A percentile compares a stretch with the other conserved stretches of the same genome.
Evolutionary conservation across 208 protist genomes (phyloP).

Genomic region (Jaenimonas drosophilae): DNA sequence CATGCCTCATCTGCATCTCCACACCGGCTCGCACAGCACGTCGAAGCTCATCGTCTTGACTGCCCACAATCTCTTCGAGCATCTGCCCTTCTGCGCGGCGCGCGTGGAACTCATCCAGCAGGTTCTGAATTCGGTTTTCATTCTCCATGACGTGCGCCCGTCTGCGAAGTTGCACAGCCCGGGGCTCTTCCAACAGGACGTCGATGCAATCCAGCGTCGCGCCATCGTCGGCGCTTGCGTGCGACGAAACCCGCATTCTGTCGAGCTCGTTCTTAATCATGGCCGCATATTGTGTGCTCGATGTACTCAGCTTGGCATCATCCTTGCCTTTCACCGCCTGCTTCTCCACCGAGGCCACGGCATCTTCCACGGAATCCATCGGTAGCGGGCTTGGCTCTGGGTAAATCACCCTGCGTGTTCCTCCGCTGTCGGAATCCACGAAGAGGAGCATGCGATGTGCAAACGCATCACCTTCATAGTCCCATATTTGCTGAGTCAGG

Average conservation of each 20-base stretch:
- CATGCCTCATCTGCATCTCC: background rate
- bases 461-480: conserved; percentile 87
- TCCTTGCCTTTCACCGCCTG: conserved; percentile 74
- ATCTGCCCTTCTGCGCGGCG: background rate
- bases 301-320: conserved; percentile 62
- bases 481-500: conserved; percentile 88
- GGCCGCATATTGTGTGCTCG: conserved; percentile 60
- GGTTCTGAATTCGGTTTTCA: no score
- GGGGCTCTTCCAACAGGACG: no score
- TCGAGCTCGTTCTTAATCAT: conserved; percentile 76
- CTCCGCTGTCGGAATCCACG: conserved; percentile 47
- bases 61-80: background rate
- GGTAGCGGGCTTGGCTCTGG: background rate
- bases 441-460: conserved; percentile 74
- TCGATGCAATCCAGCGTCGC: no score
- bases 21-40: background rate
- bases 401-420: conserved; percentile 3
- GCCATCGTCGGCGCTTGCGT: conserved; percentile 6
- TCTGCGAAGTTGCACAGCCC: no score
- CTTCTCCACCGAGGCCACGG: conserved; percentile 19
- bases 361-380: background rate
- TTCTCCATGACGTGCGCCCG: no score
- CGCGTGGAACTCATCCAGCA: conserved; percentile 8
- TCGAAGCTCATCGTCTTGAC: conserved; percentile 4
- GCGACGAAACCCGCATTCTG: conserved; percentile 20